Evolutionary conservation across 1,284 basidiomycete species (phyloP).

Genomic region (Rhodofomes roseus): DNA sequence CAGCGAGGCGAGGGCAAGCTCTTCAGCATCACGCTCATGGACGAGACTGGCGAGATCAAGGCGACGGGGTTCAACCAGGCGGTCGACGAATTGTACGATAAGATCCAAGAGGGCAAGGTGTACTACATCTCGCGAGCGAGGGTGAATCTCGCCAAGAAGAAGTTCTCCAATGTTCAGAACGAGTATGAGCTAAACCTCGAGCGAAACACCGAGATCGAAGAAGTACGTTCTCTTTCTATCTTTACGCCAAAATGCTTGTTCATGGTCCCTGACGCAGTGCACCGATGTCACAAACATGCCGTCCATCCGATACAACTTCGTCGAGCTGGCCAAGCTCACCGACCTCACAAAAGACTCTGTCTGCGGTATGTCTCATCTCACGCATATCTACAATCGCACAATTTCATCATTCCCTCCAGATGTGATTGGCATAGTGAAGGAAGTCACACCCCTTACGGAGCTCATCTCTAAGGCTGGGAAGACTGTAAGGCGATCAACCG

Average conservation of each 20-base stretch:
- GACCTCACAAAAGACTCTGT: slow-evolving; percentile 71
- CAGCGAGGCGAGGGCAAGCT: slow-evolving; percentile 92
- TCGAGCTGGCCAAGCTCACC: slow-evolving; percentile 63
- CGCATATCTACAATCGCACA: slow-evolving; percentile 27
- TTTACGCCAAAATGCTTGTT: background rate
- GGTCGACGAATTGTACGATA: slow-evolving; percentile 82
- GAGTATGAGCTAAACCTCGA: slow-evolving; percentile 96
- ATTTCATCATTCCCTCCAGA: slow-evolving; percentile 43
- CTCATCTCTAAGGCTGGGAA: slow-evolving; percentile 75
- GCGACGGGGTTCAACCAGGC: slow-evolving; percentile 91
- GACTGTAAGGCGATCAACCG: slow-evolving; percentile 41
- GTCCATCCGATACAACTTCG: slow-evolving; percentile 81
- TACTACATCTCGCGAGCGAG: slow-evolving; percentile 90
- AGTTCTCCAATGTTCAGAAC: slow-evolving; percentile 88
- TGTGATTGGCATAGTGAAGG: slow-evolving; percentile 83
- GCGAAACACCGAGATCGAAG: slow-evolving; percentile 78
- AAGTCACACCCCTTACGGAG: slow-evolving; percentile 64
- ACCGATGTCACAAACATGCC: slow-evolving; percentile 75
- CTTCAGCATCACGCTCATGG: slow-evolving; percentile 92
- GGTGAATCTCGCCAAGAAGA: slow-evolving; percentile 96
- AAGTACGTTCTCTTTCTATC: slow-evolving; percentile 39
- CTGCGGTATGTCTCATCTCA: slow-evolving; percentile 53
- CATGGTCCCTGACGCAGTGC: slow-evolving; percentile 45
- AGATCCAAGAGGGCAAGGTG: slow-evolving; percentile 89
- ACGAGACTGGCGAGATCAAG: slow-evolving; percentile 92